These are phyloP conservation scores for Boletus insuetus DNA, from an alignment of 768 basidiomycete genomes.

Conservation along the genomic window DNA sequence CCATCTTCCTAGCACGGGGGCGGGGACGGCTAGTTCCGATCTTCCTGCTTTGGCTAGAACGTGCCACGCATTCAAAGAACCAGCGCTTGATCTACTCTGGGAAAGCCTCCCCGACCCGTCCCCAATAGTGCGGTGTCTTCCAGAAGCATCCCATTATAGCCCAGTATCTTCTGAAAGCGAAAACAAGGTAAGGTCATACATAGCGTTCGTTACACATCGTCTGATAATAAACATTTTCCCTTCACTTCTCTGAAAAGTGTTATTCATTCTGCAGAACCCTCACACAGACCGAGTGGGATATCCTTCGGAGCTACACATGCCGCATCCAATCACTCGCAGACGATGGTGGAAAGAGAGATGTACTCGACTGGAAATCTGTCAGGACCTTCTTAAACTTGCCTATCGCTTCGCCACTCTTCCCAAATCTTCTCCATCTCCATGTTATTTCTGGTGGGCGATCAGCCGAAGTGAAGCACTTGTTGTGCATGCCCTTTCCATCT, in stretches of 20 bases:
- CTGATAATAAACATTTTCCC: too few species aligned
- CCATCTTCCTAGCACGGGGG: neutral
- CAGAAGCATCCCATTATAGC: neutral
- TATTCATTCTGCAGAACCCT: neutral
- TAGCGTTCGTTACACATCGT: too few species aligned
- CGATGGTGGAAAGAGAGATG: too few species aligned
- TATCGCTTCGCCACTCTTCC: neutral
- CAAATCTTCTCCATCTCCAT: neutral
- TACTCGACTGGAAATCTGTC: neutral
- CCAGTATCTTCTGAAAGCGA: too few species aligned
- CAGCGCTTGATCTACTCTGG: neutral
- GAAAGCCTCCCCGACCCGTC: neutral
- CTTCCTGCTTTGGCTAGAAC: neutral
- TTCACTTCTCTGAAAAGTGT: too few species aligned
- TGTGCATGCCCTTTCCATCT: neutral
- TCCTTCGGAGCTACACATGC: neutral
- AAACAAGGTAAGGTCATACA: neutral
- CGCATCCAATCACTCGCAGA: neutral
- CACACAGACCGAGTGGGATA: neutral
- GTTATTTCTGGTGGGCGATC: neutral
- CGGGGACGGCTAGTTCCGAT: neutral
- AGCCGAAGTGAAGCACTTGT: neutral
- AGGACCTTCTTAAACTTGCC: neutral
- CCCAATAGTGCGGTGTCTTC: neutral
- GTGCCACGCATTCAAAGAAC: neutral